Conservation (phyloP, 257 asterid genomes). For the Sherardia arvensis region DNA sequence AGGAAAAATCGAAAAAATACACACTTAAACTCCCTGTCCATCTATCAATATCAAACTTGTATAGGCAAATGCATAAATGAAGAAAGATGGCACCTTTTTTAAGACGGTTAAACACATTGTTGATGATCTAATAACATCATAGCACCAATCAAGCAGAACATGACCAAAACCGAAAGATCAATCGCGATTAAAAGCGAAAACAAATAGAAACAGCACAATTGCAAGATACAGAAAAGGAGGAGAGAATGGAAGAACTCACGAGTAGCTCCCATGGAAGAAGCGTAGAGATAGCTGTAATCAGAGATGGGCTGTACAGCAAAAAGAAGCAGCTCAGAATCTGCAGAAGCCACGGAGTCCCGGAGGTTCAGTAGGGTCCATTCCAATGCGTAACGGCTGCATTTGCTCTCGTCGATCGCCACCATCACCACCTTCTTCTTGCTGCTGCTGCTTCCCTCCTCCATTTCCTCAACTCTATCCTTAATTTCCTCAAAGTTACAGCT, state of each 20-base stretch:
- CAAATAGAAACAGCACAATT: not conserved
- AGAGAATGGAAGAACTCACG: conserved; percentile 45
- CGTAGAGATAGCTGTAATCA: conserved; percentile 32
- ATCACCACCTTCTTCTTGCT: conserved; percentile 42
- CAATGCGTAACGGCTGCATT: conserved; percentile 44
- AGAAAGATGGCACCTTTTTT: too few species aligned
- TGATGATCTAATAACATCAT: not conserved
- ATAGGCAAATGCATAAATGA: too few species aligned
- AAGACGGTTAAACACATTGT: too few species aligned
- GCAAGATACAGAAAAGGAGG: not conserved
- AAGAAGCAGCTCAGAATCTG: conserved; percentile 28
- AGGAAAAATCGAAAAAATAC: too few species aligned
- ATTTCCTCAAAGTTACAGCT: not conserved
- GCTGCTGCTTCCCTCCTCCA: conserved; percentile 6
- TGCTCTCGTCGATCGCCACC: conserved; percentile 69
- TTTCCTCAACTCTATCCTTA: not conserved
- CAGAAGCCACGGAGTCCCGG: conserved; percentile 14
- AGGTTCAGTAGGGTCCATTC: conserved; percentile 46
- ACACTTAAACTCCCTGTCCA: too few species aligned
- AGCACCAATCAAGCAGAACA: too few species aligned
- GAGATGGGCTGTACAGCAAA: conserved; percentile 41
- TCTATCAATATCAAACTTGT: too few species aligned
- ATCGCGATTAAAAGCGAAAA: too few species aligned
- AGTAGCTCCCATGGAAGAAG: conserved; percentile 45
- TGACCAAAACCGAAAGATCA: not conserved